phyloP scores from a whole-genome alignment of 495 filamentous ascomycete species.

The Neurospora sp. region DNA sequence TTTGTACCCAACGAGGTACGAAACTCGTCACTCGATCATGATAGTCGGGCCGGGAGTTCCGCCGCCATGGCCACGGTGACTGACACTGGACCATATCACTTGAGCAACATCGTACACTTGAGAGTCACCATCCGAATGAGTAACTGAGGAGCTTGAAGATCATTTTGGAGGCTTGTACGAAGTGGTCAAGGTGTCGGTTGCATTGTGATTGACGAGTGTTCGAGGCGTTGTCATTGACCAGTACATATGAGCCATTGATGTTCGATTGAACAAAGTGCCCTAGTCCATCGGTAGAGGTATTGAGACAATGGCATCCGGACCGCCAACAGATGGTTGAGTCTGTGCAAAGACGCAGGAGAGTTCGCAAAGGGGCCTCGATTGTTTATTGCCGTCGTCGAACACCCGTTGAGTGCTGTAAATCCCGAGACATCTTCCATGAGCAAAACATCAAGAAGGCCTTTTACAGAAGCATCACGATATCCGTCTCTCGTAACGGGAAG shows the following conservation, averaged over 20 bases:
- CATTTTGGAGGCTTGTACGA: neutral
- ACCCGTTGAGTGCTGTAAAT: neutral
- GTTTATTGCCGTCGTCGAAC: neutral
- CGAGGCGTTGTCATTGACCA: neutral
- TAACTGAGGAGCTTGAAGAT: neutral
- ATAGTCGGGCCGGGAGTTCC: neutral
- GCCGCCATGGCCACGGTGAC: neutral
- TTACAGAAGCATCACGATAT: neutral
- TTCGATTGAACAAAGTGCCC: neutral
- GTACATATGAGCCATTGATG: neutral
- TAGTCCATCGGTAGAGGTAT: neutral
- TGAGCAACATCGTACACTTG: neutral
- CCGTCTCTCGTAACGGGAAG: neutral
- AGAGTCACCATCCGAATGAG: neutral
- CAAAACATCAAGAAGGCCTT: neutral
- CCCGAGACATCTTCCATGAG: neutral
- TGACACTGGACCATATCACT: neutral
- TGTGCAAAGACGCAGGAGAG: neutral
- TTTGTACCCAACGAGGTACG: neutral
- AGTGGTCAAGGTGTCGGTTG: neutral
- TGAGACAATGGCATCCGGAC: neutral
- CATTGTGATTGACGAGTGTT: neutral
- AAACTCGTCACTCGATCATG: neutral
- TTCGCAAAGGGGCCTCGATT: neutral
- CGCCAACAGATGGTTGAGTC: too few relatives aligned